Evolutionary conservation across 2,329 filamentous ascomycete species (phyloP), one percentile per base, ranked within the genome.

Genomic region (Leptographium procerum): DNA sequence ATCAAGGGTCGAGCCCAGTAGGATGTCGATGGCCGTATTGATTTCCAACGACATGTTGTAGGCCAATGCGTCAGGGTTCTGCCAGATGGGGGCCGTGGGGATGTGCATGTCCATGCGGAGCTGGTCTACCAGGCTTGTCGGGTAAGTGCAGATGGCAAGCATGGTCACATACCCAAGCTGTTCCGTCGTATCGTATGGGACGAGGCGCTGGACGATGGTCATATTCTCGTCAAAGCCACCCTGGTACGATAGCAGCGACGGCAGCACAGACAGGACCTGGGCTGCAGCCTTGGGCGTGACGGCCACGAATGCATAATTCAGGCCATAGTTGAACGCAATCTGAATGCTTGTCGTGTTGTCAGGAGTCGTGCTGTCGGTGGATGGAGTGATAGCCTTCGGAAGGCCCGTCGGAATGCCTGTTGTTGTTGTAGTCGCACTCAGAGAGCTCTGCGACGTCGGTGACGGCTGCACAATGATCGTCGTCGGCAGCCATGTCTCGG

Each of bases 231-330:
- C 66, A 52, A 95, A 75, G 52, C 82, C 85, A 54, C 70, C 71
- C 50, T 82, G 87, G 63, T 86, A 81, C 2, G 81, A 75, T 55
- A 96, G 77, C 63, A 88, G 89, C 56, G 77, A 65, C 0, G 91
- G 91, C 4, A 96, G 76, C 63, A 83, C 88, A 57, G 82, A 74
- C 75, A 96, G 95, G 66, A 99, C 89, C 72, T 97, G 92, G 45
- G 83, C 83, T 6, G 89, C 87, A 22, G 91, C 88, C 63, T 86
- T 78, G 16, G 83, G 77, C 62, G 87, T 84, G 26, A 75, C 76
- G 13, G 87, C 85, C 31, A 97, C 88, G 68, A 95, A 96, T 10
- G 81, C 75, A 71, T 94, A 99, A 74, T 95, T 92, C 65, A 95
- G 79, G 1, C 82, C 81, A 67, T 84, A 87, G 56, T 83, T 76